These are phyloP conservation scores for Saccharomycopsis sp. DNA, from an alignment of 805 yeast genomes.

Conservation along the genomic window DNA sequence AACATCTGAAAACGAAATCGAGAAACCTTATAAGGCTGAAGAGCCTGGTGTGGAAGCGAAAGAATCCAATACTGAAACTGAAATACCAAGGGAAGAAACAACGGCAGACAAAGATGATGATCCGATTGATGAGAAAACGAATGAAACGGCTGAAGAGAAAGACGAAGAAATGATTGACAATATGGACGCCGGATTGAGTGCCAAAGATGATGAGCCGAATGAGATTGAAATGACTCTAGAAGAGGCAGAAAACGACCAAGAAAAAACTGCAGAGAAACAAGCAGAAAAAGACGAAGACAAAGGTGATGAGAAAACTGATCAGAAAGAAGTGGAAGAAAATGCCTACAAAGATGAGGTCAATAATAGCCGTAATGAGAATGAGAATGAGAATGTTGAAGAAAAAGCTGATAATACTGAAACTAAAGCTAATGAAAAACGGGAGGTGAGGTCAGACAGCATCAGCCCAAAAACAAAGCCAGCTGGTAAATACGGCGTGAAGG, in stretches of 20 bases:
- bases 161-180: neutral
- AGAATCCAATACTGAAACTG: too few relatives aligned
- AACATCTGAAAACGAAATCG: neutral
- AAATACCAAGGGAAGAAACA: too few relatives aligned
- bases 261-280: neutral
- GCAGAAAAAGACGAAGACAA: neutral
- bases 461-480: neutral
- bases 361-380: slow-evolving; percentile 22
- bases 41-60: too few relatives aligned
- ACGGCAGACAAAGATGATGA: neutral
- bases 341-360: neutral
- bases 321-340: neutral
- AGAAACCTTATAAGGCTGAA: too few relatives aligned
- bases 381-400: slow-evolving; percentile 16
- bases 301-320: neutral
- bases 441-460: neutral
- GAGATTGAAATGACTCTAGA: neutral
- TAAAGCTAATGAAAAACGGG: neutral
- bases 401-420: slow-evolving; percentile 2
- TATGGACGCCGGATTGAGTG: neutral
- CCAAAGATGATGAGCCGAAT: neutral
- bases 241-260: neutral
- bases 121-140: neutral
- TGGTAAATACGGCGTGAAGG: too few relatives aligned
- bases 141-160: neutral